phyloP scores from a whole-genome alignment of 306 rosid species.

The Psophocarpus tetragonolobus region DNA sequence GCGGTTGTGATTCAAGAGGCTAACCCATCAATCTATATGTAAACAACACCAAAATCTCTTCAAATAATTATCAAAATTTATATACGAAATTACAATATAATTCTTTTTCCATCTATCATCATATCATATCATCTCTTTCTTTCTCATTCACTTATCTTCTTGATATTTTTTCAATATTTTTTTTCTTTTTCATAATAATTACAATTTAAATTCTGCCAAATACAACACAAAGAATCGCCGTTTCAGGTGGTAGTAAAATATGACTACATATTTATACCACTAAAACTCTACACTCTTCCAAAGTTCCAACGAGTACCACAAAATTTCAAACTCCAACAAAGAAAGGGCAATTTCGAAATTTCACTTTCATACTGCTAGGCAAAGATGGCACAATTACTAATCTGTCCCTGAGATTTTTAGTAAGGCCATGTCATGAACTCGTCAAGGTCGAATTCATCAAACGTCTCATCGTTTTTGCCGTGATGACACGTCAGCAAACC shows the following conservation, averaged over 20 bases:
- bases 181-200: constrained; percentile 8
- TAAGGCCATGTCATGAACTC: constrained; percentile 55
- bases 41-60: constrained; percentile 21
- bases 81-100: constrained; percentile 18
- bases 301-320: constrained; percentile 16
- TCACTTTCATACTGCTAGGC: background rate
- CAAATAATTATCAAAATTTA: constrained; percentile 24
- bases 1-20: constrained; percentile 1
- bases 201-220: constrained; percentile 37
- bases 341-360: constrained; percentile 31
- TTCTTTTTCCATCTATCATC: background rate
- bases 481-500: constrained; percentile 43
- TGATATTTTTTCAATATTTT: background rate
- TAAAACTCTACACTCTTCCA: constrained; percentile 37
- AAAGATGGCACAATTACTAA: constrained; percentile 31
- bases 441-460: constrained; percentile 68
- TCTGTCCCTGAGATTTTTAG: constrained; percentile 20
- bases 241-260: background rate
- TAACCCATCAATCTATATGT: background rate
- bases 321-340: constrained; percentile 18
- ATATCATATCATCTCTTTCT: background rate
- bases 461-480: constrained; percentile 46
- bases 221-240: constrained; percentile 45
- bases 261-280: background rate
- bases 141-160: background rate